Percentiles rank a stretch among this genome's conserved stretches.
Evolutionary conservation across 495 filamentous ascomycete species (phyloP).

Genomic region (Parathielavia hyrcaniae): DNA sequence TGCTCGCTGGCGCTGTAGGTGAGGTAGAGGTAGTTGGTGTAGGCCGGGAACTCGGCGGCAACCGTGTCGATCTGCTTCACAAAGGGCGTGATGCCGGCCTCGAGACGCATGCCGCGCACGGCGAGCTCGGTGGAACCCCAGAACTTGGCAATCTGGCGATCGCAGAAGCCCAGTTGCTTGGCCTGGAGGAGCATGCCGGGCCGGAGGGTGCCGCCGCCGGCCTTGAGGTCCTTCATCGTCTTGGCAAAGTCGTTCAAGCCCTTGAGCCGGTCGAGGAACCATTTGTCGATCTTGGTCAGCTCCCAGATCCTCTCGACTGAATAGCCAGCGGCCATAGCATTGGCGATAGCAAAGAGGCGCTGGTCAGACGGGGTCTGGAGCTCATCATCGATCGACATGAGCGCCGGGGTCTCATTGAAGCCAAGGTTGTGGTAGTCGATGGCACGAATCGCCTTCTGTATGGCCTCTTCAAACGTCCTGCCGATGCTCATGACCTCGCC

Average conservation of each 20-base stretch:
- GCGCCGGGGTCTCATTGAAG: conserved; percentile 81
- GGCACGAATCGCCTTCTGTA: conserved; percentile 93
- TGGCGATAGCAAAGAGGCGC: conserved; percentile 93
- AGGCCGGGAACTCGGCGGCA: conserved; percentile 90
- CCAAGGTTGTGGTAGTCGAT: conserved; percentile 94
- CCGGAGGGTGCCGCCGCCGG: conserved; percentile 54
- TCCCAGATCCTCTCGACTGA: conserved; percentile 95
- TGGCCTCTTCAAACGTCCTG: conserved; percentile 93
- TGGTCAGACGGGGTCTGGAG: conserved; percentile 97
- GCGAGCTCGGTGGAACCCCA: conserved; percentile 88
- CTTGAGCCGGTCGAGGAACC: conserved; percentile 90
- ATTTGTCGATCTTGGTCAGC: conserved; percentile 95
- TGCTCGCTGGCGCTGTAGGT: conserved; percentile 90
- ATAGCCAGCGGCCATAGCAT: conserved; percentile 92
- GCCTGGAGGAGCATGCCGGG: conserved; percentile 63
- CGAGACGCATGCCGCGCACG: conserved; percentile 70
- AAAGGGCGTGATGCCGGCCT: conserved; percentile 76
- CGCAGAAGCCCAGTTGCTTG: conserved; percentile 90
- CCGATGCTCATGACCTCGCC: conserved; percentile 99
- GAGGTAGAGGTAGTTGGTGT: conserved; percentile 94
- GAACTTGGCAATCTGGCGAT: conserved; percentile 90
- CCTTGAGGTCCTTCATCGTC: conserved; percentile 62
- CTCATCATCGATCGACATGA: conserved; percentile 94
- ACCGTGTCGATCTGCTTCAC: conserved; percentile 99
- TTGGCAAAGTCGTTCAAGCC: conserved; percentile 83